Base-by-base conservation (phyloP, 2,329 filamentous ascomycete species). In the Eutypa lata region DNA sequence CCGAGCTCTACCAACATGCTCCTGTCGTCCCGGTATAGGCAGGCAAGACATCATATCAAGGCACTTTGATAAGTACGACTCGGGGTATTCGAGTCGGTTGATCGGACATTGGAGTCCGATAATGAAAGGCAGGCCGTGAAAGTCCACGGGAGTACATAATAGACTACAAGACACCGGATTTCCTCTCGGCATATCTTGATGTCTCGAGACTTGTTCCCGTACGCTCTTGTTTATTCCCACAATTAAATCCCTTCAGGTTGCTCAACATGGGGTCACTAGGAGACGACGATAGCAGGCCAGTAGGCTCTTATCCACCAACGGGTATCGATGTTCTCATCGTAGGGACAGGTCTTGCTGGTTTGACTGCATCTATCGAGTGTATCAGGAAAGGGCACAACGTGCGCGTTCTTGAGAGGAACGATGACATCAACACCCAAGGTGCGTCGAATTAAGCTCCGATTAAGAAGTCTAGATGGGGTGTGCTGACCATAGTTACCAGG, bases 281-380 rank as follows among this genome's bases (percentile, higher is more conserved):
- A 11, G 53, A 50, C 22, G 68, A 68, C 63, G 73, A 76, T 54
- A 65, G 70, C 38, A 78, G 73, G 62, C 77, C 78, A 18, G 67
- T 81, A n/a, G 78, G 78, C 35, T 78, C 76, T 3, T 81, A 80
- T 63, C 73, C 74, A 21, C 59, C 68, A 14, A 71, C 72, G 8
- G 73, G 74, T 45, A 76, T 81, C 57, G 71, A 73, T 38, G 74
- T 82, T 28, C 66, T 81, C 31, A 75, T 82, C 47, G 76, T 82
- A 6, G 80, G 80, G 14, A 75, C 73, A 58, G 83, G 83, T 7
- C 82, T 86, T 50, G 83, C 80, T 44, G 83, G 83, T 19, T 71
- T 86, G 31, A 82, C 82, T 8, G 80, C 81, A 11, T 79, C 81
- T 19, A 81, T 86, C 52, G 82, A 86, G 70, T 83, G 81, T 60